phyloP scores from a whole-genome alignment of 768 basidiomycete genomes.

The Pulveroboletus frians region DNA sequence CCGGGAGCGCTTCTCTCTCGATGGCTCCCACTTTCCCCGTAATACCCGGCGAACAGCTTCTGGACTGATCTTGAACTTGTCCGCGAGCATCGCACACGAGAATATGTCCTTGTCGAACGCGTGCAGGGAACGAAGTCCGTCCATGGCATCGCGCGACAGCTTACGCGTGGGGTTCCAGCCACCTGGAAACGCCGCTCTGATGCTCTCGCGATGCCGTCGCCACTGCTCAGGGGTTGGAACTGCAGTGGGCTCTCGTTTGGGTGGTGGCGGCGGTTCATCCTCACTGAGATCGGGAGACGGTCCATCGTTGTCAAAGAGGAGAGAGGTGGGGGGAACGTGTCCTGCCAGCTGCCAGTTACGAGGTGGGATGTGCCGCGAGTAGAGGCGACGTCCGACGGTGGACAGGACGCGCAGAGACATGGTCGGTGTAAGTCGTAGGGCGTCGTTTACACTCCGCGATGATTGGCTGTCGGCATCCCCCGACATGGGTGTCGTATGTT shows the following conservation, averaged over 20 bases:
- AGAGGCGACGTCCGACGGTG: conserved; percentile 20
- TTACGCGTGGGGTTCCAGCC: conserved; percentile 81
- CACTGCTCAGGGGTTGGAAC: conserved; percentile 41
- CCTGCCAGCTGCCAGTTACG: conserved; percentile 30
- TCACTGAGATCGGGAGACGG: conserved; percentile 25
- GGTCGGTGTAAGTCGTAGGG: neutral
- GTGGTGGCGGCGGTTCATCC: conserved; percentile 29
- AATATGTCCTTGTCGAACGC: conserved; percentile 58
- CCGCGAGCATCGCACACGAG: conserved; percentile 62
- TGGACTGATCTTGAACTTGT: conserved; percentile 71
- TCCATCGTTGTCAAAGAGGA: conserved; percentile 19
- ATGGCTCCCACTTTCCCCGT: conserved; percentile 67
- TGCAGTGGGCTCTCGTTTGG: conserved; percentile 10
- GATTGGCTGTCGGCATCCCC: conserved; percentile 17
- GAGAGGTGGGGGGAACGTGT: conserved; percentile 30
- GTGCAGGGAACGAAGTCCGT: conserved; percentile 65
- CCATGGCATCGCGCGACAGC: conserved; percentile 80
- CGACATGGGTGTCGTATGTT: conserved; percentile 2
- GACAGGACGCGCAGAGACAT: conserved; percentile 18
- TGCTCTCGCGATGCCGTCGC: conserved; percentile 44
- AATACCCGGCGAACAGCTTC: conserved; percentile 79
- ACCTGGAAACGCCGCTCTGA: conserved; percentile 52
- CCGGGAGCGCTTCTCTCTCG: conserved; percentile 45
- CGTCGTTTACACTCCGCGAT: conserved; percentile 18
- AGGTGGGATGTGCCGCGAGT: conserved; percentile 22